Conservation (phyloP, 768 basidiomycete species). For the Rossbeevera mucosa region DNA sequence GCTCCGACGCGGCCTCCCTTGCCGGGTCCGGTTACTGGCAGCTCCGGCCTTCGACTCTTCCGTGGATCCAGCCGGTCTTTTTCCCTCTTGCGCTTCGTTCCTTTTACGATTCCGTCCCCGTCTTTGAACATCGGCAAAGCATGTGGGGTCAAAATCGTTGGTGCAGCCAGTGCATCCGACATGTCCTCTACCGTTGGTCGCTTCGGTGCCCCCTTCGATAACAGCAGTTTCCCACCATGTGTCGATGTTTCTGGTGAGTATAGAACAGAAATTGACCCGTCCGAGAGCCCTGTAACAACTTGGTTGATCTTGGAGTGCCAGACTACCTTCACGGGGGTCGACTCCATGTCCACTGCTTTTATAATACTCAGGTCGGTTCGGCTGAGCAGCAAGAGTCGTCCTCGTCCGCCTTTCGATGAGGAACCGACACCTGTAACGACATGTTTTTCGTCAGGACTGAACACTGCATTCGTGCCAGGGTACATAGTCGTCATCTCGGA, state of each 20-base stretch:
- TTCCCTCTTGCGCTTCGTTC: slow-evolving; percentile 84
- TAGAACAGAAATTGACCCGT: slow-evolving; percentile 81
- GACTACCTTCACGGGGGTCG: slow-evolving; percentile 81
- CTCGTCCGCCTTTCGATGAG: slow-evolving; percentile 59
- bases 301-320: slow-evolving; percentile 99
- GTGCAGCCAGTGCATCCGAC: slow-evolving; percentile 79
- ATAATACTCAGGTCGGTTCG: slow-evolving; percentile 66
- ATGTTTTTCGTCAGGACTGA: slow-evolving; percentile 91
- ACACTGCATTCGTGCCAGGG: slow-evolving; percentile 89
- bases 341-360: slow-evolving; percentile 63
- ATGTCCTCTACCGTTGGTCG: slow-evolving; percentile 83
- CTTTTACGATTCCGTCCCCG: slow-evolving; percentile 57
- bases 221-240: slow-evolving; percentile 86
- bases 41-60: slow-evolving; percentile 88
- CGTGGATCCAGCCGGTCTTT: slow-evolving; percentile 84
- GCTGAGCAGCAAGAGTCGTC: slow-evolving; percentile 68
- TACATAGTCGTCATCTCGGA: slow-evolving; percentile 71
- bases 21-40: slow-evolving; percentile 91
- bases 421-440: slow-evolving; percentile 81
- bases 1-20: slow-evolving; percentile 92
- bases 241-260: slow-evolving; percentile 89
- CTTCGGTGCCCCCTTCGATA: slow-evolving; percentile 82
- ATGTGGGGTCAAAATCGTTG: slow-evolving; percentile 89
- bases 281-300: slow-evolving; percentile 86
- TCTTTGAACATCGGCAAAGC: slow-evolving; percentile 92